Conservation (phyloP, 2,329 filamentous ascomycete species). For the Fusarium musae region DNA sequence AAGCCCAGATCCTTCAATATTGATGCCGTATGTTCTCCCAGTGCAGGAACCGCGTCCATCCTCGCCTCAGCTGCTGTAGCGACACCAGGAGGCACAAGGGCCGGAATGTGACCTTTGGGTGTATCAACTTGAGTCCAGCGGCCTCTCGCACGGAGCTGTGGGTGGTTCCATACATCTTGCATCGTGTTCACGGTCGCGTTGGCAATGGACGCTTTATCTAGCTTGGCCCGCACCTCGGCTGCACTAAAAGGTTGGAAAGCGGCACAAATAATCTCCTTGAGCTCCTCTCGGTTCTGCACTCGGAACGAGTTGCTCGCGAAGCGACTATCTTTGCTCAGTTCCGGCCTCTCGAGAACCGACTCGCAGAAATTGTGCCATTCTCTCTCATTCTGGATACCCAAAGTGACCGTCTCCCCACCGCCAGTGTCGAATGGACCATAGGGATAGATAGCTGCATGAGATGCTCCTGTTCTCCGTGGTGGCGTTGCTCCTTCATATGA, state of each 20-base stretch:
- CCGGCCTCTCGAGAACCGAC: conserved; percentile 56
- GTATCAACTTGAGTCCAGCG: conserved; percentile 64
- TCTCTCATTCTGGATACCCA: conserved; percentile 67
- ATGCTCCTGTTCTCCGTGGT: conserved; percentile 59
- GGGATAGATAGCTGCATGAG: conserved; percentile 66
- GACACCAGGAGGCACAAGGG: conserved; percentile 62
- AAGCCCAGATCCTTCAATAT: background rate
- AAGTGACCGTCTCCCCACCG: conserved; percentile 61
- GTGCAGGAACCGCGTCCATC: conserved; percentile 58
- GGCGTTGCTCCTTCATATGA: conserved; percentile 57
- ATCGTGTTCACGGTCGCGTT: conserved; percentile 67
- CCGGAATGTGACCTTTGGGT: conserved; percentile 57
- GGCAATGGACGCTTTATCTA: conserved; percentile 62
- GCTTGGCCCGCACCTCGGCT: conserved; percentile 52
- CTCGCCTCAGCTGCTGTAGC: conserved; percentile 37
- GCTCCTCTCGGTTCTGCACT: conserved; percentile 57
- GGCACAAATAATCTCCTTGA: conserved; percentile 58
- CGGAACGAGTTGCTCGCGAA: conserved; percentile 61
- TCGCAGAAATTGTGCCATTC: conserved; percentile 64
- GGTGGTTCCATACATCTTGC: conserved; percentile 64
- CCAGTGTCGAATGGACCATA: conserved; percentile 65
- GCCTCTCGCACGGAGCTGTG: conserved; percentile 60
- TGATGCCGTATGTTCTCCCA: conserved; percentile 57
- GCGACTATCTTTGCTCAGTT: conserved; percentile 56
- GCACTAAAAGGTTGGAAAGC: conserved; percentile 54